phyloP scores from a whole-genome alignment of 352 stramenopile genomes.

The Phytophthora quininea region DNA sequence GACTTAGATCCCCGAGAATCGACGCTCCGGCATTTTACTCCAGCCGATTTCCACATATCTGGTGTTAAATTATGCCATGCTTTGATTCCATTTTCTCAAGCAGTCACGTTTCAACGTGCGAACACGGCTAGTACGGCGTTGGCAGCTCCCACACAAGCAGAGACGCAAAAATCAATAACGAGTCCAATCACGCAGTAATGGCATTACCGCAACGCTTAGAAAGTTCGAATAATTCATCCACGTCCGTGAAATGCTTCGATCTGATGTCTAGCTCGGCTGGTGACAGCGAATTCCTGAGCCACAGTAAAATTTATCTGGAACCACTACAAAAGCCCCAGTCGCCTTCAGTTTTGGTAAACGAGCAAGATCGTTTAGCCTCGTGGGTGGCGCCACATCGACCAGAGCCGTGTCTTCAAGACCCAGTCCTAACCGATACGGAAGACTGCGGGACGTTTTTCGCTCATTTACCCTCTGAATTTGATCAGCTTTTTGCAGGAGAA shows the following conservation, averaged over 20 bases:
- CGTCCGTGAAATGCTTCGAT: constrained; percentile 17
- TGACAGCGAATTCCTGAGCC: constrained; percentile 4
- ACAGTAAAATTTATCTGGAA: constrained; percentile 36
- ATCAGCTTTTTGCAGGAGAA: constrained; percentile 35
- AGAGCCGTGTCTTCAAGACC: constrained; percentile 12
- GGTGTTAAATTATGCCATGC: constrained; percentile 61
- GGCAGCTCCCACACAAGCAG: neutral
- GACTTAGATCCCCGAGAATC: constrained; percentile 17
- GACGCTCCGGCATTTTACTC: constrained; percentile 51
- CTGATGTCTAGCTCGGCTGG: neutral
- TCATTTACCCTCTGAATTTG: constrained; percentile 34
- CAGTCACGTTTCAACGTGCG: constrained; percentile 50
- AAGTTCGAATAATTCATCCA: constrained; percentile 6
- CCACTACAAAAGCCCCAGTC: constrained; percentile 13
- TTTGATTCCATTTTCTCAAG: constrained; percentile 64
- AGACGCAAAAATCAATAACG: constrained; percentile 1
- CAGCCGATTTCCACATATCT: constrained; percentile 54
- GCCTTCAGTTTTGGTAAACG: constrained; percentile 4
- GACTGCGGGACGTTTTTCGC: constrained; percentile 6
- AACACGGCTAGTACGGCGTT: neutral
- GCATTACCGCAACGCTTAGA: constrained; percentile 1
- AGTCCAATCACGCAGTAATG: neutral
- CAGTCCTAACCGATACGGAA: constrained; percentile 9
- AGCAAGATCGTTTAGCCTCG: constrained; percentile 3
- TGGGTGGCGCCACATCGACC: constrained; percentile 14